phyloP scores from a whole-genome alignment of 768 basidiomycete genomes.

The Collybia mongolica region DNA sequence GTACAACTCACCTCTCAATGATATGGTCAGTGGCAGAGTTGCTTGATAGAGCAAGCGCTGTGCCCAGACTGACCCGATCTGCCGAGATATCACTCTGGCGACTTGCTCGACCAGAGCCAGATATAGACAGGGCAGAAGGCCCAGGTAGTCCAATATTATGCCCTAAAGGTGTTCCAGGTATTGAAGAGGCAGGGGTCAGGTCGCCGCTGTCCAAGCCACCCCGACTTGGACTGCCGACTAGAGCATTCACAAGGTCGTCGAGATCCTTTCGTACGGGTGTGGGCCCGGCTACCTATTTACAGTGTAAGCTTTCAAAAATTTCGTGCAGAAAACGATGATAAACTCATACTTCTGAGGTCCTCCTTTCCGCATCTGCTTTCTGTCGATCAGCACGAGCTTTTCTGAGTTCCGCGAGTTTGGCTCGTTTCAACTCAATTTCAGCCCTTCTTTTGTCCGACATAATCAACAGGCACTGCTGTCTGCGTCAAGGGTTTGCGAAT shows the following conservation, averaged over 20 bases:
- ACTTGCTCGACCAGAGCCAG: slow-evolving; percentile 63
- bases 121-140: slow-evolving; percentile 30
- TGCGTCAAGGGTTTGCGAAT: not conserved
- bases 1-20: slow-evolving; percentile 57
- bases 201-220: slow-evolving; percentile 57
- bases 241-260: slow-evolving; percentile 66
- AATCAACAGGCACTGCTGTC: not conserved
- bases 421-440: slow-evolving; percentile 89
- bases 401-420: slow-evolving; percentile 82
- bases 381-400: slow-evolving; percentile 74
- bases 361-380: slow-evolving; percentile 47
- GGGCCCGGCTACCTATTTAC: slow-evolving; percentile 33
- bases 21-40: slow-evolving; percentile 66
- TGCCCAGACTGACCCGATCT: slow-evolving; percentile 42
- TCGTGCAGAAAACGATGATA: not conserved
- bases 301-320: not conserved
- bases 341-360: slow-evolving; percentile 33
- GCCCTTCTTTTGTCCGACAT: slow-evolving; percentile 71
- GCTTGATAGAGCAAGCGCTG: slow-evolving; percentile 42
- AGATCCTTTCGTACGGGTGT: slow-evolving; percentile 52
- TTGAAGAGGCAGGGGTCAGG: slow-evolving; percentile 72
- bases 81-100: slow-evolving; percentile 64
- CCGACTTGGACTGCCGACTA: slow-evolving; percentile 46
- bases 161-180: slow-evolving; percentile 64
- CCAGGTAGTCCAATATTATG: slow-evolving; percentile 34